Evolutionary conservation across 2,329 filamentous ascomycete species (phyloP), one percentile per base, ranked within the genome.

Genomic region (Hypocreales sp.): DNA sequence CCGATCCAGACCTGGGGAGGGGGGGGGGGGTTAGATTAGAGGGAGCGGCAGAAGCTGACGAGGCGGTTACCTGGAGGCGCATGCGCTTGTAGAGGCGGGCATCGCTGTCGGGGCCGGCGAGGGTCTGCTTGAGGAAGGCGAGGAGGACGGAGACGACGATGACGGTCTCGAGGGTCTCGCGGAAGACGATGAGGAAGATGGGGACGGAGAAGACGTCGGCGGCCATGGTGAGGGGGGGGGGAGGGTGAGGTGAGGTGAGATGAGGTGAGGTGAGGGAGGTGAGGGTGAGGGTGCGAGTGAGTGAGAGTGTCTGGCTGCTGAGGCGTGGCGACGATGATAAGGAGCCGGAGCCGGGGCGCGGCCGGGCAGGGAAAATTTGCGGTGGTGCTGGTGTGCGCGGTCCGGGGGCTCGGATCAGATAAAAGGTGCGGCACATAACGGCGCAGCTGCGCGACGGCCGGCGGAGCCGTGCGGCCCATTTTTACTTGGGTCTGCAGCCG

Each of bases 131-230:
- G 32, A 92, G 58, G 48, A 90, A 92, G 14, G 82, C 72, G 22
- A 92, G 67, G 19, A 92, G 61, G n/a, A 92, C 78, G 0, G 83
- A 87, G 35, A 92, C 72, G 40, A 92, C 80, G 45, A 92, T 83
- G 43, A 69, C 75, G 1, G 78, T 79, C 59, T 92, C 83, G 25
- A 92, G 60, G 22, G 73, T 72, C 56, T 92, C 84, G 45, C 84
- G 74, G 49, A 92, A 90, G 55, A 81, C 75, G 49, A 93, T 80
- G 58, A 93, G 86, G 59, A 92, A 92, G 30, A 92, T 71, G 37
- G 78, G 79, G 14, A 83, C 72, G 35, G 78, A 68, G 50, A 84
- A 84, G 31, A 84, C 72, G 47, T 78, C 68, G 34, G 66, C 62
- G 48, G 75, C 73, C 57, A 68, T 74, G 37, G 27, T 47, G 38